These are phyloP conservation scores for Hypericum perforatum DNA, from an alignment of 345 rosid genomes.

Conservation along the genomic window DNA sequence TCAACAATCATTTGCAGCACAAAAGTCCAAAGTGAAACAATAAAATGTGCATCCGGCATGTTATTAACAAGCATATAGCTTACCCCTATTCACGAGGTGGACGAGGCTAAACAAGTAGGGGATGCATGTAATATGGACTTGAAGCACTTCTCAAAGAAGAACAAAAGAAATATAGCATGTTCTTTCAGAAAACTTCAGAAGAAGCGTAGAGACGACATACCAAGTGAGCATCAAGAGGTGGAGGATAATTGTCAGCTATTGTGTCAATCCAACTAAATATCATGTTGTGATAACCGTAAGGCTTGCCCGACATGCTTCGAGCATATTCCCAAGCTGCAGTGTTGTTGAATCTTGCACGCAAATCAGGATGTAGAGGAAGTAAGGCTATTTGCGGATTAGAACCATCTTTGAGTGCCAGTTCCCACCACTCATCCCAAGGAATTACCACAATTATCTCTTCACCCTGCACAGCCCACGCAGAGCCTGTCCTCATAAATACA, in stretches of 20 bases:
- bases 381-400: conserved; percentile 91
- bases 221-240: conserved; percentile 99
- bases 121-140: too few species aligned
- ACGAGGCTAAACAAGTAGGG: too few species aligned
- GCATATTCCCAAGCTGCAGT: conserved; percentile 98
- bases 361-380: conserved; percentile 78
- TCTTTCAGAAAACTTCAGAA: not conserved
- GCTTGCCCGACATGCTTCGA: conserved; percentile 86
- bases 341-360: conserved; percentile 65
- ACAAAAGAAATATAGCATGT: too few species aligned
- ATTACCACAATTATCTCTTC: conserved; percentile 85
- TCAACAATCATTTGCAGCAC: too few species aligned
- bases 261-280: conserved; percentile 99
- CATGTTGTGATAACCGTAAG: conserved; percentile 99
- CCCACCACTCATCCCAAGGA: conserved; percentile 99
- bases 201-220: conserved; percentile 28
- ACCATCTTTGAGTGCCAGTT: conserved; percentile 59
- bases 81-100: too few species aligned
- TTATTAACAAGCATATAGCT: too few species aligned
- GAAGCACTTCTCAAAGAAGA: too few species aligned
- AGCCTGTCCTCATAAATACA: not conserved
- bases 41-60: too few species aligned
- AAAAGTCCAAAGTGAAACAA: too few species aligned
- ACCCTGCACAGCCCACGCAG: conserved; percentile 41
- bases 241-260: conserved; percentile 84